Percentiles rank a stretch among this genome's conserved stretches.
These are phyloP conservation scores for Incumbomyces lentus DNA, from an alignment of 2,329 filamentous ascomycete species.

Conservation along the genomic window DNA sequence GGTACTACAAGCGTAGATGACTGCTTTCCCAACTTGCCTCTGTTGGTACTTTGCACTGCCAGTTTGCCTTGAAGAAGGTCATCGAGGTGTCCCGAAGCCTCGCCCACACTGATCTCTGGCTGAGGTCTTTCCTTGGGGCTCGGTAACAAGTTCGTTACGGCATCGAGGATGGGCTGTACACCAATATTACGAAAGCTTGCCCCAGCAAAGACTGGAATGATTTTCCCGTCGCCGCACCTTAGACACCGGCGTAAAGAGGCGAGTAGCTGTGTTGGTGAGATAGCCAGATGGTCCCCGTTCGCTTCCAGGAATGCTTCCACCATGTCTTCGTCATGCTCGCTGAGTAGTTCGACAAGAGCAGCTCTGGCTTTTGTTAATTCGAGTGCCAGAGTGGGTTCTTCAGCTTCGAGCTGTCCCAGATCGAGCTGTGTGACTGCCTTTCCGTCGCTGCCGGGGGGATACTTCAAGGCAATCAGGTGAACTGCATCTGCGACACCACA, in stretches of 20 bases:
- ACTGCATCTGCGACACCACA: slow-evolving; percentile 78
- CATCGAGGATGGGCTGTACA: slow-evolving; percentile 82
- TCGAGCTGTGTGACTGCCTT: slow-evolving; percentile 49
- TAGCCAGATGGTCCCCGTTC: slow-evolving; percentile 59
- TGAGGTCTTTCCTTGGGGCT: slow-evolving; percentile 71
- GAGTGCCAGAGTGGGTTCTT: slow-evolving; percentile 42
- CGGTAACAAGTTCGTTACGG: slow-evolving; percentile 76
- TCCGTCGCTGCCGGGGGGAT: slow-evolving; percentile 57
- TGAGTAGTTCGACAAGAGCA: slow-evolving; percentile 70
- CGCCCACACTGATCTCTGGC: slow-evolving; percentile 61
- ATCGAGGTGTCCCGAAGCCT: slow-evolving; percentile 44
- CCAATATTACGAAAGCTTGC: slow-evolving; percentile 91
- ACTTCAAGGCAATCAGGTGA: slow-evolving; percentile 62
- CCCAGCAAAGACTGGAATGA: slow-evolving; percentile 81
- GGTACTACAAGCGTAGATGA: slow-evolving; percentile 18
- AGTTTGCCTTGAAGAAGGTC: slow-evolving; percentile 39
- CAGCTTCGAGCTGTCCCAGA: slow-evolving; percentile 42
- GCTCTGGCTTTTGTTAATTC: slow-evolving; percentile 68
- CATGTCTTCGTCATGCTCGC: slow-evolving; percentile 77
- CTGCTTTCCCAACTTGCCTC: slow-evolving; percentile 34
- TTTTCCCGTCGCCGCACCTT: slow-evolving; percentile 53
- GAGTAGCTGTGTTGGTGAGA: slow-evolving; percentile 57
- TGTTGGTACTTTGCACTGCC: slow-evolving; percentile 24
- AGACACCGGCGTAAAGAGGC: slow-evolving; percentile 65
- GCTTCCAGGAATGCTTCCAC: slow-evolving; percentile 74